These are phyloP conservation scores for Leishmania tarentolae DNA, from an alignment of 208 protist genomes.

Conservation along the genomic window DNA sequence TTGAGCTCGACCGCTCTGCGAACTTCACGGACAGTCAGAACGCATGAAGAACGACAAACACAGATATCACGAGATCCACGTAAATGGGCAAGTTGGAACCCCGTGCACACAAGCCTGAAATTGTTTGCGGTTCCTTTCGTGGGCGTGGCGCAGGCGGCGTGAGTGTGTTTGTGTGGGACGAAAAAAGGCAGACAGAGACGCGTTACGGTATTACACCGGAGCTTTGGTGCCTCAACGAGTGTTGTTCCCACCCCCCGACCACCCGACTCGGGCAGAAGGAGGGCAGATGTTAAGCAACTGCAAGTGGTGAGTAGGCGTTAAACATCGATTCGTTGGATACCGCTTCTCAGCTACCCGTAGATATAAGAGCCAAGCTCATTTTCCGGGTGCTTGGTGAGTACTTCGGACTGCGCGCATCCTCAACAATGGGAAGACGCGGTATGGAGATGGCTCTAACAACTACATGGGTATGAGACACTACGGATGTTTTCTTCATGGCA, in stretches of 20 bases:
- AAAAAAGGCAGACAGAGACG: not conserved
- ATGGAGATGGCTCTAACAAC: not conserved
- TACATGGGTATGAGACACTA: not conserved
- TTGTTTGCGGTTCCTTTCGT: too few species aligned
- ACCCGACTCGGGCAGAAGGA: not conserved
- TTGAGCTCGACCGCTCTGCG: not conserved
- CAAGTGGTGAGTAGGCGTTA: not conserved
- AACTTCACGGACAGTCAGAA: not conserved
- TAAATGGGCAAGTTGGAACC: too few species aligned
- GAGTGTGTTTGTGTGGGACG: not conserved
- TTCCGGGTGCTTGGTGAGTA: not conserved
- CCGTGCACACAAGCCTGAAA: too few species aligned
- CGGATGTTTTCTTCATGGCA: not conserved
- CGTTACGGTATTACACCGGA: not conserved
- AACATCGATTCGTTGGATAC: not conserved
- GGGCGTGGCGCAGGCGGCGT: not conserved
- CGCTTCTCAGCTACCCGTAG: too few species aligned
- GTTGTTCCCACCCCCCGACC: not conserved
- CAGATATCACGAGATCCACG: not conserved
- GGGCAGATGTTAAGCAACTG: not conserved
- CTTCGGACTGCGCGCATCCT: not conserved
- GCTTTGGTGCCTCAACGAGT: too few species aligned
- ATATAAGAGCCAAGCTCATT: not conserved
- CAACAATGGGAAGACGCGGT: not conserved
- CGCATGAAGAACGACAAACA: not conserved